Evolutionary conservation across 441 rosid species (phyloP), one percentile per base, ranked within the genome.

Genomic region (Theobroma grandiflorum): DNA sequence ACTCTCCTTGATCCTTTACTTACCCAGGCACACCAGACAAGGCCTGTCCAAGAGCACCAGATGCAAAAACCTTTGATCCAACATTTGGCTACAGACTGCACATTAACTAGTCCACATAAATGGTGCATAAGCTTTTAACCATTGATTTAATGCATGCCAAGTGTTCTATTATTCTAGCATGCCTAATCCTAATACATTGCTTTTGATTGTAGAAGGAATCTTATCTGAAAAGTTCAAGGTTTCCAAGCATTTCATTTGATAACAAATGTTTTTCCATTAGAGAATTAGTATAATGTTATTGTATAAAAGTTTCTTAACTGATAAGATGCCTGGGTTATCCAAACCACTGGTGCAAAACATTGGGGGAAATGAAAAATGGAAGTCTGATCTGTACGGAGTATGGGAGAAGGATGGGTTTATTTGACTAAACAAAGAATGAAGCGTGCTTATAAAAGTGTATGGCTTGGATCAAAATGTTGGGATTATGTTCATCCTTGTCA

Each of bases 311-410:
- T 73, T 20, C 47, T 50, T 38, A 33, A 2, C 22, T 53, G 78
- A 69, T 68, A 18, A 74, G 79, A 67, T 67, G 52, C 18, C 6
- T 22, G 12, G 37, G 50, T 76, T 73, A 76, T 78, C 79, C 76
- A 59, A 76, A 53, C 33, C 16, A 50, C 6, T 58, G 4, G n/a
- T 6, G 43, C 47, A 38, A 65, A 65, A 15, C 20, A 4, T 5
- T 22, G 31, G 33, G 31, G 31, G 1, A 16, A 16, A 4, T 2
- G 16, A n/a, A 4, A 12, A 14, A 50, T 22, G 63, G 14, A 37
- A 53, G 10, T 53, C 47, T 72, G 63, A 72, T 62, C 18, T 52
- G 22, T 14, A 62, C 14, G 67, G 16, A 11, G 40, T 33, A 7
- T 26, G 31, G 9, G 12, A 65, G 15, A 42, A 26, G 9, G 14